Evolutionary conservation across 164 flowering plant genomes (phyloP).

Genomic region (Annona cherimola): DNA sequence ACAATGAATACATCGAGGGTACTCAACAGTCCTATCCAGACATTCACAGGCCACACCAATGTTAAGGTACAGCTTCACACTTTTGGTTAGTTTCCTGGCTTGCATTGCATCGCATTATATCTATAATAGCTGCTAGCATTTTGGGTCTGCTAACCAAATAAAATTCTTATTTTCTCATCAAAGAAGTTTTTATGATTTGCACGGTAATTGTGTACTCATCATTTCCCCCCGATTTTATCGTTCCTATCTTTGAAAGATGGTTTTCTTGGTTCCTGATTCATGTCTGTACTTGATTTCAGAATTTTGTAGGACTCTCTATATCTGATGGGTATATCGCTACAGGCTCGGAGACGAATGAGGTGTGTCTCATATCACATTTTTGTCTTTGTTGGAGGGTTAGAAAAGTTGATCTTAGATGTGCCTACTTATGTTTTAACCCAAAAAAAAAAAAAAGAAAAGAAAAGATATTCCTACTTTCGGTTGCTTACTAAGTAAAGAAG

Average conservation of each 20-base stretch:
- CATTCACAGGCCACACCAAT: slow-evolving; percentile 88
- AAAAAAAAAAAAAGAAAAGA: too few species aligned
- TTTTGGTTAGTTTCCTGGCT: neutral
- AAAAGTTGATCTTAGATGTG: neutral
- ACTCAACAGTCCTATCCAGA: slow-evolving; percentile 68
- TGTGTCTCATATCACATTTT: slow-evolving; percentile 14
- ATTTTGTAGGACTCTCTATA: slow-evolving; percentile 92
- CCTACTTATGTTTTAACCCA: too few species aligned
- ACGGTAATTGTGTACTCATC: neutral
- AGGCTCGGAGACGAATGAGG: slow-evolving; percentile 99
- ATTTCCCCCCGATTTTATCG: neutral
- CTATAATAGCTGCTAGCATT: slow-evolving; percentile 1
- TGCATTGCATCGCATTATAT: neutral
- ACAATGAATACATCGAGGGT: slow-evolving; percentile 47
- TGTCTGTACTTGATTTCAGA: slow-evolving; percentile 46
- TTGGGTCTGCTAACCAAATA: neutral
- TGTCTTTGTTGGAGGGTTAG: neutral
- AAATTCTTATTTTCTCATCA: neutral
- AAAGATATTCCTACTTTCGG: neutral
- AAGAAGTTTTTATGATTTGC: neutral
- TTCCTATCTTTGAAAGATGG: neutral
- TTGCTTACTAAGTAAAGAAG: neutral
- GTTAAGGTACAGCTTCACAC: slow-evolving; percentile 56
- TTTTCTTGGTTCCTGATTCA: slow-evolving; percentile 12
- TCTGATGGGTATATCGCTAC: slow-evolving; percentile 91